phyloP scores from a whole-genome alignment of 345 rosid species.

The Toxicodendron radicans region DNA sequence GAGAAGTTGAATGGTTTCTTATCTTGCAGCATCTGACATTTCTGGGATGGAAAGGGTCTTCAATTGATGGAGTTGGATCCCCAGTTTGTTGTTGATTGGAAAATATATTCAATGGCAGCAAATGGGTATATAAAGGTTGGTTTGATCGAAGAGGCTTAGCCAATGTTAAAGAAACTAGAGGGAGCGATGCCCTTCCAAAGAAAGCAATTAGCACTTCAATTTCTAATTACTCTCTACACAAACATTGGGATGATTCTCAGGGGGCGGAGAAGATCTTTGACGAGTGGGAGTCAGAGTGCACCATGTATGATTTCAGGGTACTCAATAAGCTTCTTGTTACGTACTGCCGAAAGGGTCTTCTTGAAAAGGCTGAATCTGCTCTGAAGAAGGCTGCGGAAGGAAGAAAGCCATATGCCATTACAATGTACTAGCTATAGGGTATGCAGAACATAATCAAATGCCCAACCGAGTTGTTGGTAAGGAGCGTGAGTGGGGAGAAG shows the following conservation, averaged over 20 bases:
- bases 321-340: slow-evolving; percentile 26
- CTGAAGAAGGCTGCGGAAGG: slow-evolving; percentile 20
- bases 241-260: slow-evolving; percentile 29
- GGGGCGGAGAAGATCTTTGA: slow-evolving; percentile 36
- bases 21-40: slow-evolving; percentile 22
- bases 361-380: slow-evolving; percentile 29
- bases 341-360: slow-evolving; percentile 27
- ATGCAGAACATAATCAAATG: slow-evolving; percentile 20
- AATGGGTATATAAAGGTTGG: slow-evolving; percentile 30
- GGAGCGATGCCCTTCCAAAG: background rate
- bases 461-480: too few relatives aligned
- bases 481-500: too few relatives aligned
- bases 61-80: slow-evolving; percentile 12
- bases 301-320: slow-evolving; percentile 20
- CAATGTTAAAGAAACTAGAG: slow-evolving; percentile 28
- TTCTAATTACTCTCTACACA: slow-evolving; percentile 25
- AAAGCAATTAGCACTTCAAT: slow-evolving; percentile 2
- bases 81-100: slow-evolving; percentile 14
- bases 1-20: slow-evolving; percentile 12
- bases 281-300: slow-evolving; percentile 30
- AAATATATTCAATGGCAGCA: slow-evolving; percentile 23
- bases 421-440: slow-evolving; percentile 25
- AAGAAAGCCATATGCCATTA: slow-evolving; percentile 20
- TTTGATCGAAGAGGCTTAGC: slow-evolving; percentile 20
- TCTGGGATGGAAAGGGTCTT: slow-evolving; percentile 27